A percentile compares a stretch with the other conserved stretches of the same genome.
phyloP scores from a whole-genome alignment of 371 early-diverging fungal species.

The Lichtheimia ramosa region DNA sequence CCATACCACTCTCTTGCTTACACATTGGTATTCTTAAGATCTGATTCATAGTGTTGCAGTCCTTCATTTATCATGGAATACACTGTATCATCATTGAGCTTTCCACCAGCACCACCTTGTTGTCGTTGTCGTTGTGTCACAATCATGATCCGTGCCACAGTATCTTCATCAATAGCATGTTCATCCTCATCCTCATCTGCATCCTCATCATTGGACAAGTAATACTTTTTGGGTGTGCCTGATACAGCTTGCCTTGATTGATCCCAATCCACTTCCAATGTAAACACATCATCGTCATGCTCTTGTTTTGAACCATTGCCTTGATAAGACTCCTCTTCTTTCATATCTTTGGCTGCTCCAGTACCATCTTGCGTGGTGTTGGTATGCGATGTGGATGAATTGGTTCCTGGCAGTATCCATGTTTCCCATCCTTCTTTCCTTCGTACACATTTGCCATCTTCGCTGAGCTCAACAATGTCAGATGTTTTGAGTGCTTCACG shows the following conservation, averaged over 20 bases:
- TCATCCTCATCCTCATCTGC: constrained; percentile 65
- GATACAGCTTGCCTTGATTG: constrained; percentile 38
- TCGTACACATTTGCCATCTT: constrained; percentile 54
- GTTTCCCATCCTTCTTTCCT: constrained; percentile 72
- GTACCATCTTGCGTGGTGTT: constrained; percentile 8
- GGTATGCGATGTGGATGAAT: constrained; percentile 16
- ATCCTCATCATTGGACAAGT: constrained; percentile 59
- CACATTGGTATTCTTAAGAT: constrained; percentile 42
- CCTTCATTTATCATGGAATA: constrained; percentile 94
- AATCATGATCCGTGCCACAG: constrained; percentile 83
- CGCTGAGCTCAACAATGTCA: constrained; percentile 53
- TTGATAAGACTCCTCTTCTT: too few relatives aligned
- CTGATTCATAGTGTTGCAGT: constrained; percentile 83
- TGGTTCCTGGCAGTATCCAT: constrained; percentile 55
- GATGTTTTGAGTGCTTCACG: constrained; percentile 60
- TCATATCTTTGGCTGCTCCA: constrained; percentile 5
- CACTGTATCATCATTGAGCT: constrained; percentile 77
- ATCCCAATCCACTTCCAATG: constrained; percentile 67
- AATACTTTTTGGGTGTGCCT: constrained; percentile 62
- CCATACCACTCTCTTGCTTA: not conserved
- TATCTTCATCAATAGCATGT: constrained; percentile 82
- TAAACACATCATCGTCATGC: constrained; percentile 73
- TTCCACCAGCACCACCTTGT: constrained; percentile 72
- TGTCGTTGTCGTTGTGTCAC: constrained; percentile 84
- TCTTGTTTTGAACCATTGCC: too few relatives aligned